Base-by-base conservation (phyloP, 2,329 filamentous ascomycete genomes). In the Thermothelomyces thermophilus region DNA sequence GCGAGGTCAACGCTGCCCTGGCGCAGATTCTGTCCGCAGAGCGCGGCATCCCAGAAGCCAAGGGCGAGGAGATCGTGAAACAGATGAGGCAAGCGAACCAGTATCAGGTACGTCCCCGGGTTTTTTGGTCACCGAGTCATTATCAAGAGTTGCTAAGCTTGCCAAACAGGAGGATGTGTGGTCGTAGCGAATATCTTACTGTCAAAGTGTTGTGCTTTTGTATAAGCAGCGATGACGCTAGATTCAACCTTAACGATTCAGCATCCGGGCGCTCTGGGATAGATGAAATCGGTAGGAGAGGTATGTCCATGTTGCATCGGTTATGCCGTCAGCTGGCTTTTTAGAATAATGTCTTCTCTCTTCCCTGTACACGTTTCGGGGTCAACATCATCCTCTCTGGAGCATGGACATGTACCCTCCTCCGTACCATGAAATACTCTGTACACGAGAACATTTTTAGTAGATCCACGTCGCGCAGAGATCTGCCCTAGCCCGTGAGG, bases 11-110 rank as follows among this genome's bases (percentile, higher is more conserved):
- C 67, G 76, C 84, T 20, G 82, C 89, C n/a, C 76, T 98, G 37
- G 85, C 78, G 22, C 84, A 94, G 66, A 94, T 97, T 63, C 84
- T 98, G 60, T 77, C 90, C 22, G 82, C 90, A 65, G 80, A 95
- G 68, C 81, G 93, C 47, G 86, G 86, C 44, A 77, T 97, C 51
- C 76, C 88, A 1, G 85, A 91, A 62, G 75, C 84, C 56, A 95
- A 95, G 77, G 93, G 82, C 13, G 93, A 98, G 71, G 91, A 97
- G 65, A 84, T 96, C 63, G 90, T 98, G 54, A 98, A 97, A 80
- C 84, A 84, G 62, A 96, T 98, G 91, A 84, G 93, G 64, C 84
- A 87, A 59, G 83, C 86, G 58, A 96, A 95, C 70, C 88, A 93
- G 69, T 98, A 98, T 75, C 94, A 98, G 78, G 93, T 84, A 79